Evolutionary conservation across 2,329 filamentous ascomycete genomes (phyloP), one percentile per base, ranked within the genome.

Genomic region (Metarhizium humberi): DNA sequence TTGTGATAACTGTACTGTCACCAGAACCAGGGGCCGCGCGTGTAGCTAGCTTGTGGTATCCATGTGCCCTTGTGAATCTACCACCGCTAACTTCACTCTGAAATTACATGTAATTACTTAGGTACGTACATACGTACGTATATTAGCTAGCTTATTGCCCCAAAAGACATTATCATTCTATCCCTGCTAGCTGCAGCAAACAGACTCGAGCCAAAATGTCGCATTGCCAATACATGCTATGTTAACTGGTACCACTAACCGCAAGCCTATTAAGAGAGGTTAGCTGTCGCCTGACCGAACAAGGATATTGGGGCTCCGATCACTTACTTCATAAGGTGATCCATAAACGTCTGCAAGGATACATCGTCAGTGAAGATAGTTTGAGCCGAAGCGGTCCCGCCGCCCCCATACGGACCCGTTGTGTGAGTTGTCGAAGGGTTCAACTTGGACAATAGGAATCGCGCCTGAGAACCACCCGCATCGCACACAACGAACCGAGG

Each of bases 281-380:
- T 55, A 62, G 62, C 59, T 50, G 56, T 49, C 50, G 25, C 29
- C 14, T 1, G n/a, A 13, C 3, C 18, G 13, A 29, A 6, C 2
- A 46, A 45, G 20, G 14, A 5, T n/a, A 53, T 43, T 7, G 8
- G 11, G 3, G 8, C 10, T 20, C 13, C 34, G 38, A 3, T 2
- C 4, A 16, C 34, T 74, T 78, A 92, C 90, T 99, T 99, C 94
- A 99, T 99, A 69, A 99, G 77, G 74, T 97, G 92, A 66, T 99
- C 94, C 94, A 99, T 99, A 69, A 99, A 99, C 1, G 92, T 97
- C 73, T 97, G 92, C 68, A 99, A 76, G 54, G 91, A 96, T 54
- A 99, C 94, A 71, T 99, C 94, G 67, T 99, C 94, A 1, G 94
- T 99, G 75, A 99, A 99, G 65, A 99, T 99, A 5, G 94, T 99